phyloP scores from a whole-genome alignment of 352 stramenopile genomes.

The Blastocystis sp. region DNA sequence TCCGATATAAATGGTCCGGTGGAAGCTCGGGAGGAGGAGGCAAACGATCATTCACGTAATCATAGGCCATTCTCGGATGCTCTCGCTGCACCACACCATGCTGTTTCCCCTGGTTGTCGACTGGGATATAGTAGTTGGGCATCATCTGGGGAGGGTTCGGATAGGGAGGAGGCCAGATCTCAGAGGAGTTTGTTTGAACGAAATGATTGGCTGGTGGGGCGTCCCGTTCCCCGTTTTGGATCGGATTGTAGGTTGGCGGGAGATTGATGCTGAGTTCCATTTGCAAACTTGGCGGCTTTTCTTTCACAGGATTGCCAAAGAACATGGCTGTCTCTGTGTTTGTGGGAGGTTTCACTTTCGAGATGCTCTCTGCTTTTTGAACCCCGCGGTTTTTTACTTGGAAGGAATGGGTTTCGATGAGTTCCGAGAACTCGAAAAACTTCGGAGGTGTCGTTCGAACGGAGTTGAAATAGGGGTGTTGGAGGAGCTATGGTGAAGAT shows the following conservation, averaged over 20 bases:
- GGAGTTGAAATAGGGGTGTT: slow-evolving; percentile 23
- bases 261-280: neutral
- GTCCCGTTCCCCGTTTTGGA: neutral
- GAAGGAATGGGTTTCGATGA: neutral
- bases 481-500: neutral
- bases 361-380: neutral
- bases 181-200: too few relatives aligned
- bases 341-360: neutral
- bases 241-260: neutral
- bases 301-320: neutral
- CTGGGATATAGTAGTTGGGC: too few relatives aligned
- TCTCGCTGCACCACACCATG: too few relatives aligned
- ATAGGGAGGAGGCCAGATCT: too few relatives aligned
- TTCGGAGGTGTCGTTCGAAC: neutral
- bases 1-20: too few relatives aligned
- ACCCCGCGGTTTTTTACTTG: neutral
- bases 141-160: too few relatives aligned
- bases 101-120: too few relatives aligned
- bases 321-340: neutral
- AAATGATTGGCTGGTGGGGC: too few relatives aligned
- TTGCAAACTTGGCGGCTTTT: neutral
- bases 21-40: too few relatives aligned
- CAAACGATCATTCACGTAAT: too few relatives aligned
- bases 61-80: too few relatives aligned
- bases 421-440: neutral